Evolutionary conservation across 192 early-diverging fungal species (phyloP).

Genomic region (Rhizoclosmatium sp.): DNA sequence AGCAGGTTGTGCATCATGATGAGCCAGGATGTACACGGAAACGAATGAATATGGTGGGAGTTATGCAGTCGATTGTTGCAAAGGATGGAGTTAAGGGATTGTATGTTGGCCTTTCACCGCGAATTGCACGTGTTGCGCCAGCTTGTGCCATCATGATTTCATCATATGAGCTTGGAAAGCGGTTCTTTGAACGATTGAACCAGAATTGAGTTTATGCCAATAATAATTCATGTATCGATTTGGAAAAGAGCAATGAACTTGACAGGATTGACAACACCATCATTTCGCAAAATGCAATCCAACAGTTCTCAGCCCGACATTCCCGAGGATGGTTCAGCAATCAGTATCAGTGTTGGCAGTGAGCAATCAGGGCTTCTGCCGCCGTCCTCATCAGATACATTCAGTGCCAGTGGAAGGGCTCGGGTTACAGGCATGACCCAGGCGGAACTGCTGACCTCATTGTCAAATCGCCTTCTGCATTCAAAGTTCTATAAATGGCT

Average conservation of each 20-base stretch:
- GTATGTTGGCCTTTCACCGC: constrained; percentile 69
- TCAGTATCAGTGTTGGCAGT: too few species aligned
- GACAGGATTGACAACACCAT: too few species aligned
- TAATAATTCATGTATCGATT: neutral
- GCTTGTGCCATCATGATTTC: constrained; percentile 98
- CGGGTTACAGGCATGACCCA: neutral
- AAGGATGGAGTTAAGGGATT: constrained; percentile 44
- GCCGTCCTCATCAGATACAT: too few species aligned
- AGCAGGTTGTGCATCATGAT: constrained; percentile 69
- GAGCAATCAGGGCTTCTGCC: too few species aligned
- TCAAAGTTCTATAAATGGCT: constrained; percentile 66
- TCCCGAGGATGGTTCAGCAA: too few species aligned
- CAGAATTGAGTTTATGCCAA: neutral
- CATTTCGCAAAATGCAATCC: too few species aligned
- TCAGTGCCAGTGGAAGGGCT: too few species aligned
- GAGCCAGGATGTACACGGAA: constrained; percentile 28
- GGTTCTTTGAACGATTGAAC: constrained; percentile 45
- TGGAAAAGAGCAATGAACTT: too few species aligned
- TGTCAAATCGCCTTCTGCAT: constrained; percentile 67
- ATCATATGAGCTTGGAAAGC: constrained; percentile 59
- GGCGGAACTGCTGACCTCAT: constrained; percentile 57
- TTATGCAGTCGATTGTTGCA: constrained; percentile 39
- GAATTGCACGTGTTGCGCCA: constrained; percentile 88
- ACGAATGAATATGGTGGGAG: constrained; percentile 28
- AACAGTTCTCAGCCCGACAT: too few species aligned